phyloP scores from a whole-genome alignment of 2,329 filamentous ascomycete genomes.

The Penicillium sp. region DNA sequence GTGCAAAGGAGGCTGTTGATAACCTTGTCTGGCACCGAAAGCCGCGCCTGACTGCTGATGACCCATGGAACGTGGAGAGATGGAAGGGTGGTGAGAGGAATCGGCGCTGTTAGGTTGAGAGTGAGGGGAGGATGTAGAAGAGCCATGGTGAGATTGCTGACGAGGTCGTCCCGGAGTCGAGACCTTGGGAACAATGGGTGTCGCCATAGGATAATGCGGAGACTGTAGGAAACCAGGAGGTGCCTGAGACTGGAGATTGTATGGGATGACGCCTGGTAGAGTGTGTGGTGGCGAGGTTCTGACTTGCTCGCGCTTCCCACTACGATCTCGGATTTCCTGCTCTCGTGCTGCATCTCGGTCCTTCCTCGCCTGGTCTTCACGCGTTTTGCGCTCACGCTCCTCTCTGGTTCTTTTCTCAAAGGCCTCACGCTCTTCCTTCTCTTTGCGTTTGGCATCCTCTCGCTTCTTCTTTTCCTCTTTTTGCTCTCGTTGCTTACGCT shows the following conservation, averaged over 20 bases:
- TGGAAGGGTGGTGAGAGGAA: constrained; percentile 61
- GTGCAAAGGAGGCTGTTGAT: constrained; percentile 52
- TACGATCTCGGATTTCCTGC: constrained; percentile 46
- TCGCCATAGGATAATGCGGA: constrained; percentile 75
- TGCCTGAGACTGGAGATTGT: constrained; percentile 55
- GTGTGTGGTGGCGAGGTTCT: constrained; percentile 60
- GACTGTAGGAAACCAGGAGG: constrained; percentile 61
- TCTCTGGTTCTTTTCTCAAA: constrained; percentile 68
- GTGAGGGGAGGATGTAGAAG: constrained; percentile 65
- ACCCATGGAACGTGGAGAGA: constrained; percentile 60
- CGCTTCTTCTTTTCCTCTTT: constrained; percentile 80
- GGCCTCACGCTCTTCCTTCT: constrained; percentile 59
- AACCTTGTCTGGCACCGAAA: constrained; percentile 61
- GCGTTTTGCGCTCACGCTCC: constrained; percentile 59
- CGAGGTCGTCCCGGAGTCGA: constrained; percentile 75
- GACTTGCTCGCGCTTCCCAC: constrained; percentile 37
- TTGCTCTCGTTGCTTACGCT: constrained; percentile 77
- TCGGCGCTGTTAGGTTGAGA: constrained; percentile 49
- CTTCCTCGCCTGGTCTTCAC: constrained; percentile 52
- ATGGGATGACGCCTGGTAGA: constrained; percentile 55
- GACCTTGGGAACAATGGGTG: constrained; percentile 77
- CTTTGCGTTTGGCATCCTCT: constrained; percentile 72
- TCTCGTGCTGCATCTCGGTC: constrained; percentile 57
- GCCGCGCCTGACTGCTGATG: constrained; percentile 66
- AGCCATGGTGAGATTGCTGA: constrained; percentile 76